phyloP scores from a whole-genome alignment of 1,139 yeast genomes.

The Pichia sp. region DNA sequence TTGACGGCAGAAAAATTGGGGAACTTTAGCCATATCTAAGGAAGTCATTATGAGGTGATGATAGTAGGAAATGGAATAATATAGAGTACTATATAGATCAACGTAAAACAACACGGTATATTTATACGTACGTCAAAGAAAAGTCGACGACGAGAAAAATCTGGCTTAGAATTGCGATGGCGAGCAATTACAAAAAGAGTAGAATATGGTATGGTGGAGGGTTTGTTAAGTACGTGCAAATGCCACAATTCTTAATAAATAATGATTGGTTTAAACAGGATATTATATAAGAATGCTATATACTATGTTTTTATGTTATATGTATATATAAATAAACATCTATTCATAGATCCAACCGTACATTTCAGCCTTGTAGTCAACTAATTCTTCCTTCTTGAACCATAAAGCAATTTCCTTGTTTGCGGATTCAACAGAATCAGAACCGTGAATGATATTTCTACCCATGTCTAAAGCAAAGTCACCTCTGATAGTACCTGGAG shows the following conservation, averaged over 20 bases:
- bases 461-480: constrained; percentile 96
- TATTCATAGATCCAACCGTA: constrained; percentile 93
- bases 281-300: background rate
- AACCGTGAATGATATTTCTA: constrained; percentile 99
- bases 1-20: constrained; percentile 36
- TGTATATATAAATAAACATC: constrained; percentile 17
- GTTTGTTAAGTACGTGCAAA: too few relatives aligned
- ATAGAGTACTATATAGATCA: too few relatives aligned
- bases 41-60: background rate
- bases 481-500: constrained; percentile 99
- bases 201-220: too few relatives aligned
- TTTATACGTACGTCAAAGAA: background rate
- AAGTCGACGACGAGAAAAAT: background rate
- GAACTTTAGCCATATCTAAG: constrained; percentile 11
- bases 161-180: too few relatives aligned
- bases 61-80: too few relatives aligned
- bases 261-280: too few relatives aligned
- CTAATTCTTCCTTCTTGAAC: constrained; percentile 98
- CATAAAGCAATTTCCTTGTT: constrained; percentile 92
- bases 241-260: too few relatives aligned
- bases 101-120: too few relatives aligned
- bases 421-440: constrained; percentile 98
- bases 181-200: too few relatives aligned
- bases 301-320: background rate
- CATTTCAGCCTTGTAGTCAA: constrained; percentile 82